Base-by-base conservation (phyloP, 805 yeast species). In the Starmerella vitae region DNA sequence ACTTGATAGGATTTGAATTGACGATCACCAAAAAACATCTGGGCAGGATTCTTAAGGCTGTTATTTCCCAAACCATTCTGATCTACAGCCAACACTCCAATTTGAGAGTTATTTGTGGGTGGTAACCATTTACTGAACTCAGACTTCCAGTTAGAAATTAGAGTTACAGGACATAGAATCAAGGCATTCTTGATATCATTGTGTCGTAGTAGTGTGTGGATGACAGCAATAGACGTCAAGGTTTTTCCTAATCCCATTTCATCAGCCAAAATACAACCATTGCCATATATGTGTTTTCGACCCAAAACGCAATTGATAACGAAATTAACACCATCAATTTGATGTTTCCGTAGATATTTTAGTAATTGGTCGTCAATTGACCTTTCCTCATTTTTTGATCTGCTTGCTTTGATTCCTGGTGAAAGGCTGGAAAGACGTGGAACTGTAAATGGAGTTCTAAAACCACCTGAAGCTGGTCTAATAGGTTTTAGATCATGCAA, bases 201-300 rank as follows among this genome's bases (percentile, higher is more conserved):
- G 25, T 65, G 65, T 12, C 53, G 76, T 15, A 83, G 56, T 15
- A 91, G 58, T 0, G 94, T 84, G 93, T 94, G 84, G 3, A 88
- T 67, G 30, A 84, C 56, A 0, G 93, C 55, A 5, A 91, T 88
- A 0, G 95, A 74, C 71, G 78, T 86, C 30, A 91, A 59, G 0
- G 97, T 86, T 52, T 81, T 81, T 2, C 95, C 95, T 14, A 91
- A 63, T 0, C 98, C 98, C 98, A 91, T 91, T 51, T 88, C 97
- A 58, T 91, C 98, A 0, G 98, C 98, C 31, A 91, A 58, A 4
- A 91, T 60, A 2, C 88, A 86, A 0, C 98, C 97, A 0, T 72
- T 71, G 2, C 63, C 62, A 10, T 46, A 36, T 17, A 59, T 59
- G 3, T 66, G 68, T 20, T 70, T 61, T 37, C 70, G 60, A 0